These are phyloP conservation scores for Petasospora rhodanensis DNA, from an alignment of 1,139 yeast species.

Conservation along the genomic window DNA sequence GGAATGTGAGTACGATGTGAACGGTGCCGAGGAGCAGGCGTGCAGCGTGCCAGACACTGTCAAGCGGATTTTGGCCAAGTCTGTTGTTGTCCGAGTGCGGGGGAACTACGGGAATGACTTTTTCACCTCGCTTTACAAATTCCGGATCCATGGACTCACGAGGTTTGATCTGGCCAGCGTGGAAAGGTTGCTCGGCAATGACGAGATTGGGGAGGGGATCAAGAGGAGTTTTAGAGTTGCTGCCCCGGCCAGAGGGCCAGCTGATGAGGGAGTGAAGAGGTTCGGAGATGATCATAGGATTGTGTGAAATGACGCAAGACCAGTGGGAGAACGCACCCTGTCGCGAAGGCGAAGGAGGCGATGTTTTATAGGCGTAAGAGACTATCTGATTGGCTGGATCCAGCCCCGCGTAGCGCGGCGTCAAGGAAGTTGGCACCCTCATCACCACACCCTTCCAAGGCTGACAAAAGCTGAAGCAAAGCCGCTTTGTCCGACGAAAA, in stretches of 20 bases:
- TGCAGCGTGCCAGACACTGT: slow-evolving; percentile 29
- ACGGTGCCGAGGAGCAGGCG: slow-evolving; percentile 26
- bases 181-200: slow-evolving; percentile 17
- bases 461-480: too few species aligned
- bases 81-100: slow-evolving; percentile 27
- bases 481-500: too few species aligned
- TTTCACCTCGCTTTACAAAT: slow-evolving; percentile 31
- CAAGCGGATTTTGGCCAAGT: slow-evolving; percentile 28
- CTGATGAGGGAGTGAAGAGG: neutral
- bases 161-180: slow-evolving; percentile 30
- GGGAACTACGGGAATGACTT: slow-evolving; percentile 32
- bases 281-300: slow-evolving; percentile 3
- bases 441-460: too few species aligned
- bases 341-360: too few species aligned
- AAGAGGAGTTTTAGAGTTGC: slow-evolving; percentile 12
- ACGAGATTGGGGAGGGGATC: slow-evolving; percentile 14
- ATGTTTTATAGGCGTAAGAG: too few species aligned
- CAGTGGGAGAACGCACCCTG: too few species aligned
- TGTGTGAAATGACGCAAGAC: too few species aligned
- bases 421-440: too few species aligned
- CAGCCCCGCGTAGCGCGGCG: too few species aligned
- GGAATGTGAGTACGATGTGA: slow-evolving; percentile 23
- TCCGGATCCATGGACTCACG: slow-evolving; percentile 33
- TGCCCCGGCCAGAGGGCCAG: too few species aligned
- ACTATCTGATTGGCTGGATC: too few species aligned